These are phyloP conservation scores for Exophiala viscosa DNA, from an alignment of 2,329 filamentous ascomycete genomes.

Conservation along the genomic window DNA sequence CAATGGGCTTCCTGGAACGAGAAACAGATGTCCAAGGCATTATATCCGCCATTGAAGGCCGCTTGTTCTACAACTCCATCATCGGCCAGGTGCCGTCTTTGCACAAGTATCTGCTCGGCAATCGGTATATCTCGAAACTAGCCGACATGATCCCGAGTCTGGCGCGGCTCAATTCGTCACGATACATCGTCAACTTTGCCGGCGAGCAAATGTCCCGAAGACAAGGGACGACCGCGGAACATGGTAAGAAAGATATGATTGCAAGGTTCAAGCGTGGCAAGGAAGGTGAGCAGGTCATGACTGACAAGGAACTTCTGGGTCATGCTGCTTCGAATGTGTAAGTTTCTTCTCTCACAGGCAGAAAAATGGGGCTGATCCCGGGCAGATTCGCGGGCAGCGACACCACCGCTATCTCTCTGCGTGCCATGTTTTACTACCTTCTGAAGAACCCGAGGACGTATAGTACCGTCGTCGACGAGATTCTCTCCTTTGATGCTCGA, in stretches of 20 bases:
- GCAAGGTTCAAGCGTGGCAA: conserved; percentile 18
- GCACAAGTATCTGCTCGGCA: conserved; percentile 16
- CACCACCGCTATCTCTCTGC: conserved; percentile 20
- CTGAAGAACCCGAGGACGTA: conserved; percentile 38
- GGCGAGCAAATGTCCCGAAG: conserved; percentile 16
- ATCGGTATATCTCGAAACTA: conserved; percentile 7
- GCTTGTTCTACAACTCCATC: conserved; percentile 20
- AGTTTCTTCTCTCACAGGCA: neutral
- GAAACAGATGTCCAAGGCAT: conserved; percentile 36
- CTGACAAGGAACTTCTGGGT: conserved; percentile 15
- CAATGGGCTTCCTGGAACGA: conserved; percentile 34
- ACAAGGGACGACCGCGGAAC: conserved; percentile 5
- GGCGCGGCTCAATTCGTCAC: conserved; percentile 14
- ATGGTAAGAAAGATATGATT: conserved; percentile 16
- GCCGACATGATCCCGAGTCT: conserved; percentile 15
- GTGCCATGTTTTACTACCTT: conserved; percentile 42
- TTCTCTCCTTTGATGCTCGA: conserved; percentile 9
- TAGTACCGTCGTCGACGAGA: conserved; percentile 18
- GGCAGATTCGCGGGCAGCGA: conserved; percentile 22
- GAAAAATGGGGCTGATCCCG: neutral
- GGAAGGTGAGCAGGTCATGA: conserved; percentile 21
- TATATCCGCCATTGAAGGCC: conserved; percentile 28
- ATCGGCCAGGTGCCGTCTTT: conserved; percentile 17
- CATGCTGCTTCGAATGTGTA: conserved; percentile 23
- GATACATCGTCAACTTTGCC: conserved; percentile 21